These are phyloP conservation scores for Macaranga tanarius DNA, from an alignment of 441 rosid genomes.

Conservation along the genomic window DNA sequence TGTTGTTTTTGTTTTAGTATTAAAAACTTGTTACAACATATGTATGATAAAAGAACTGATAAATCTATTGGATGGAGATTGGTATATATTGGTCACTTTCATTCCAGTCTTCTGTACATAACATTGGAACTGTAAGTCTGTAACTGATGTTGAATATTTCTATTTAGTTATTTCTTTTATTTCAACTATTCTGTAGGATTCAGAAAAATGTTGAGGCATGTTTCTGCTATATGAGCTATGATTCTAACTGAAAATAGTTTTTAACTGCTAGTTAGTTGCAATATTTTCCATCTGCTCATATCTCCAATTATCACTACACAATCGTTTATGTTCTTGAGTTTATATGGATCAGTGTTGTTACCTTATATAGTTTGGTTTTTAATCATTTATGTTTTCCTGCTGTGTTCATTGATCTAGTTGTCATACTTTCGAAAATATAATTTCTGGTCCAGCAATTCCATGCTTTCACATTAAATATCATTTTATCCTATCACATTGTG, in stretches of 20 bases:
- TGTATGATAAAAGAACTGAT: not conserved
- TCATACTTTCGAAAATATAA: not conserved
- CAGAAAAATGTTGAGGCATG: not conserved
- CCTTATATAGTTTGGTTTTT: not conserved
- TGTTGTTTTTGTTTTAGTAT: no score
- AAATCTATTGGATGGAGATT: not conserved
- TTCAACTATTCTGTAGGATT: not conserved
- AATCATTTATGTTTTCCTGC: no score
- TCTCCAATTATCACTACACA: not conserved
- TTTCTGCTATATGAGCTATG: not conserved
- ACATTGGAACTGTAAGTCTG: not conserved
- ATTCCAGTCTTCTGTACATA: not conserved
- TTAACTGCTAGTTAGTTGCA: not conserved
- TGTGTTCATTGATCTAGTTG: not conserved
- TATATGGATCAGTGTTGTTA: no score
- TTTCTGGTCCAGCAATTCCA: not conserved
- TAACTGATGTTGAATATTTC: not conserved
- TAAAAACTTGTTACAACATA: not conserved
- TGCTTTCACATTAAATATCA: not conserved
- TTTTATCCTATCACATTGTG: not conserved
- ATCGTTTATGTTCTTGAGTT: no score
- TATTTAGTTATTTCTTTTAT: not conserved
- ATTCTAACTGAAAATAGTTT: not conserved
- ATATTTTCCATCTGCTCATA: not conserved
- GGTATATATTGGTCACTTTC: not conserved